Conservation (phyloP, 169 alveolate species). For the Amoebophrya sp. region DNA sequence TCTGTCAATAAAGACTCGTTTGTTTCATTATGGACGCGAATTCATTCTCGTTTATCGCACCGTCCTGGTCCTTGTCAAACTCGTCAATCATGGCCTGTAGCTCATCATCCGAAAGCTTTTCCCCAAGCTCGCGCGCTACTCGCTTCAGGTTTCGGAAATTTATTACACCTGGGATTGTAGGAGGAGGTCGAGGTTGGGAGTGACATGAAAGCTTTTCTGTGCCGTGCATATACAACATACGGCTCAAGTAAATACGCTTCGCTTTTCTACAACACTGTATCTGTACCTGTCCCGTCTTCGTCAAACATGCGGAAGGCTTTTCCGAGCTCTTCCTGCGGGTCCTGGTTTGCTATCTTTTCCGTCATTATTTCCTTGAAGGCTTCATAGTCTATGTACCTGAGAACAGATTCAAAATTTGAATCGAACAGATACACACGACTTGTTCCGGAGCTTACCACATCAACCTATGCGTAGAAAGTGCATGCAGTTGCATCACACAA, state of each 20-base stretch:
- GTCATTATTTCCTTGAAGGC: slow-evolving; percentile 51
- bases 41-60: slow-evolving; percentile 63
- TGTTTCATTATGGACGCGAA: slow-evolving; percentile 49
- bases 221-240: neutral
- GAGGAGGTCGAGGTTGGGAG: neutral
- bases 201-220: no score
- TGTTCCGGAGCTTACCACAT: no score
- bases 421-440: no score
- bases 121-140: slow-evolving; percentile 94
- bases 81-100: slow-evolving; percentile 95
- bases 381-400: neutral
- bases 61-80: slow-evolving; percentile 94
- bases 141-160: slow-evolving; percentile 85
- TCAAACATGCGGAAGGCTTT: slow-evolving; percentile 91
- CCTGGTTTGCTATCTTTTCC: slow-evolving; percentile 78
- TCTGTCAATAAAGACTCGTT: slow-evolving; percentile 44
- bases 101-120: slow-evolving; percentile 91
- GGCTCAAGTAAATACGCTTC: neutral
- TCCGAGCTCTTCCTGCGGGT: slow-evolving; percentile 90
- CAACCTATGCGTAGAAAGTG: no score
- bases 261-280: neutral
- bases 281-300: slow-evolving; percentile 81
- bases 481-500: no score
- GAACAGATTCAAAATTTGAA: neutral
- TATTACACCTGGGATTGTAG: slow-evolving; percentile 66